phyloP scores from a whole-genome alignment of 2,329 filamentous ascomycete species.

The Alternaria ethzedia region DNA sequence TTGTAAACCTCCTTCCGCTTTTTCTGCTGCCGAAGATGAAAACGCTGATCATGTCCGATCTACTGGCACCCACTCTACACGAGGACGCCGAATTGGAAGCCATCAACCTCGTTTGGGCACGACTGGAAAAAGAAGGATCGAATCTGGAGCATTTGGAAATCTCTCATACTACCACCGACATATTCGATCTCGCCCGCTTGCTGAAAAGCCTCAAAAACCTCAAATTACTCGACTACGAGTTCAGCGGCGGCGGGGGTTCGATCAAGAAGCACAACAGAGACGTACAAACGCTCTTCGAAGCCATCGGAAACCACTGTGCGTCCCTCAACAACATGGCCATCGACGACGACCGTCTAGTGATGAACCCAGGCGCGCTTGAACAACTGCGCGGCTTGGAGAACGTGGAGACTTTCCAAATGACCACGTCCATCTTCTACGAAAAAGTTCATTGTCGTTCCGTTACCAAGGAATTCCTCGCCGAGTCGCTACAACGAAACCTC shows the following conservation, averaged over 20 bases:
- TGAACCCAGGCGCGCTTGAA: neutral
- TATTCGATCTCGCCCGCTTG: neutral
- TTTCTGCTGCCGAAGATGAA: slow-evolving; percentile 3
- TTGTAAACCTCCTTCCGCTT: slow-evolving; percentile 3
- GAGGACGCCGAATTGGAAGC: neutral
- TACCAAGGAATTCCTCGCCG: neutral
- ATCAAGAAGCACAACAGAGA: neutral
- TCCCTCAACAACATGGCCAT: neutral
- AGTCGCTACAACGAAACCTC: neutral
- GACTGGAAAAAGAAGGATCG: slow-evolving; percentile 4
- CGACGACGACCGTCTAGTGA: neutral
- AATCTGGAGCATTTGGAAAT: slow-evolving; percentile 1
- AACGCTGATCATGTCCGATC: neutral
- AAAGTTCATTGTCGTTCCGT: neutral
- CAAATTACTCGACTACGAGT: neutral
- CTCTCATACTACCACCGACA: neutral
- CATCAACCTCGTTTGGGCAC: neutral
- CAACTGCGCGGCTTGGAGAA: neutral
- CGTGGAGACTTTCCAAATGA: neutral
- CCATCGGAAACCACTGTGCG: neutral
- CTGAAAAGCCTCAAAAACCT: slow-evolving; percentile 2
- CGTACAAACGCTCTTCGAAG: neutral
- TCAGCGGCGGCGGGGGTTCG: neutral
- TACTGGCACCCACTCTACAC: neutral
- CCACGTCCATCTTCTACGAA: neutral